These are phyloP conservation scores for Saposhnikovia divaricata DNA, from an alignment of 129 eudicot species.

Conservation along the genomic window DNA sequence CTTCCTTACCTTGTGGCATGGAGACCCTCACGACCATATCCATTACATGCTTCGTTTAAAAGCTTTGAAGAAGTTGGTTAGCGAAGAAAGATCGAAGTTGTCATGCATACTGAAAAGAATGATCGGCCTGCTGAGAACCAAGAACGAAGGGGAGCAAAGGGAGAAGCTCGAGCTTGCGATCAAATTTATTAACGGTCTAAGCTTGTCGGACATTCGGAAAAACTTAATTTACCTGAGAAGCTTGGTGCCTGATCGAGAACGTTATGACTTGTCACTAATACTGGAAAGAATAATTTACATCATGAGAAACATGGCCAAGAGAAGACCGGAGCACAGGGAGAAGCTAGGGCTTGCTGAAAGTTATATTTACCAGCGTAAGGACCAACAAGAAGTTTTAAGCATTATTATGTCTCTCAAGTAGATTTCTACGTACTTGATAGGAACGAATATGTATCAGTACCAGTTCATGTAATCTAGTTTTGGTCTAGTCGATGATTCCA, in stretches of 20 bases:
- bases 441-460: too few species aligned
- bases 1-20: not conserved
- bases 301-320: not conserved
- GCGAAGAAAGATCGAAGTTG: not conserved
- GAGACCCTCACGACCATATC: not conserved
- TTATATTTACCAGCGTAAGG: too few species aligned
- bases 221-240: not conserved
- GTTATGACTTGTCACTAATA: not conserved
- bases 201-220: not conserved
- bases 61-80: not conserved
- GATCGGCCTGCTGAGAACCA: not conserved
- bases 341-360: not conserved
- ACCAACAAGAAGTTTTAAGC: too few species aligned
- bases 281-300: not conserved
- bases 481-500: too few species aligned
- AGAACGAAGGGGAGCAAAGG: not conserved
- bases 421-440: too few species aligned
- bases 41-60: not conserved
- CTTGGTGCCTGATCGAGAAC: not conserved
- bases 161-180: not conserved
- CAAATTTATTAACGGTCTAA: too few species aligned
- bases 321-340: not conserved
- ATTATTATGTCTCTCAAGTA: too few species aligned
- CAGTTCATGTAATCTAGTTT: too few species aligned
- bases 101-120: not conserved